Conservation (phyloP, 2,329 filamentous ascomycete genomes). For the Fusarium sp. region DNA sequence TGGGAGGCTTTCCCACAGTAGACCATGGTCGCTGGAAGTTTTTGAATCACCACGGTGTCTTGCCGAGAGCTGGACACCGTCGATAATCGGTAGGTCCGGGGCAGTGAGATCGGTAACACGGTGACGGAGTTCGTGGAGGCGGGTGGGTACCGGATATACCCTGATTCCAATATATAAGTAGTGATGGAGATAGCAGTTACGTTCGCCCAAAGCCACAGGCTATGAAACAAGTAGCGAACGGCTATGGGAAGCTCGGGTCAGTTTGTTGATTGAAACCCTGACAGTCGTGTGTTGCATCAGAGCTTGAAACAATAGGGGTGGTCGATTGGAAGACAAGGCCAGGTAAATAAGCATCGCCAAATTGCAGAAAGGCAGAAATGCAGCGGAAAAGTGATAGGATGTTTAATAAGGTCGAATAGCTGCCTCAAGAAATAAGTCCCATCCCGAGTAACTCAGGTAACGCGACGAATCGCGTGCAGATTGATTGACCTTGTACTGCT, state of each 20-base stretch:
- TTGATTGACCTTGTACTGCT: constrained; percentile 15
- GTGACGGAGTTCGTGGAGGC: constrained; percentile 4
- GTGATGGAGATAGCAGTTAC: not conserved
- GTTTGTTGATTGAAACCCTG: constrained; percentile 2
- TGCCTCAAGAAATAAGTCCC: constrained; percentile 26
- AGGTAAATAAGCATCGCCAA: constrained; percentile 11
- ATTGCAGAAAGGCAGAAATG: not conserved
- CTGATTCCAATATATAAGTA: constrained; percentile 4
- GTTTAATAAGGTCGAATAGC: constrained; percentile 8
- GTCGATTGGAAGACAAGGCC: not conserved
- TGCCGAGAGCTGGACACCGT: constrained; percentile 16
- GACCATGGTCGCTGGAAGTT: constrained; percentile 54
- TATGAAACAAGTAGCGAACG: constrained; percentile 2
- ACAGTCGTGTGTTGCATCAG: not conserved
- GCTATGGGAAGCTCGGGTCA: not conserved
- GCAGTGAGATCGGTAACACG: constrained; percentile 10
- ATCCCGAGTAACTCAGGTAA: constrained; percentile 31
- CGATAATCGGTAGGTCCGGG: constrained; percentile 7
- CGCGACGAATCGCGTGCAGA: constrained; percentile 28
- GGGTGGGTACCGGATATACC: not conserved
- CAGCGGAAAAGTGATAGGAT: not conserved
- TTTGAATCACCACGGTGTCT: constrained; percentile 4
- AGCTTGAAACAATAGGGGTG: constrained; percentile 22
- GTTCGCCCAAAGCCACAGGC: not conserved
- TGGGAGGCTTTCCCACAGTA: constrained; percentile 67